Evolutionary conservation across 352 stramenopile genomes (phyloP), one percentile per base, ranked within the genome.

Genomic region (Phytopythium helicoides): DNA sequence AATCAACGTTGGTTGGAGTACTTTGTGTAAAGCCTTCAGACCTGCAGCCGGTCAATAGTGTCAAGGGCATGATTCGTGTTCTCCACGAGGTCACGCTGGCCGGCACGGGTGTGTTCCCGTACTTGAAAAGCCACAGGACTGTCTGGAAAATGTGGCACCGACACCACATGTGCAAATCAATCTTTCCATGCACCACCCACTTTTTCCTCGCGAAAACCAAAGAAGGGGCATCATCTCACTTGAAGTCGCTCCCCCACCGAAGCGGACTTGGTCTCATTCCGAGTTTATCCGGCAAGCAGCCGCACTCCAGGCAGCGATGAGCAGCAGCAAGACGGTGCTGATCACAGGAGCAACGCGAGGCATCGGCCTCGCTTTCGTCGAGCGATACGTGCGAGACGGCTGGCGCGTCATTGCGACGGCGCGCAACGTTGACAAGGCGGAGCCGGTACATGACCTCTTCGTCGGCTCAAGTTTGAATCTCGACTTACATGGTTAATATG

Each of bases 341-440:
- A 71, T 79, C 59, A 79, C 61, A 0, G 68, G 68, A 36, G 56
- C 41, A 18, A 63, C 51, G 45, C 62, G 68, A 36, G 64, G 64
- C 39, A 68, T 76, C 28, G 67, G 64, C 28, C 56, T 73, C 40
- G 38, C 48, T 10, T 33, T 73, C 6, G 60, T 46, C 14, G 50
- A 71, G 52, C 56, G 68, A 47, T 71, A 71, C 56, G 54, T 51
- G 28, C 26, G 28, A 14, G 12, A 58, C n/a, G 58, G 56, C 18
- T 74, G 60, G 60, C 63, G 62, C 28, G 57, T 74, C 39, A 70
- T 74, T 47, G 56, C 57, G 1, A 50, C 61, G 25, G 59, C 57
- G 38, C 58, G 66, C 33, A 56, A 57, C 49, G 40, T 58, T 10
- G 39, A 52, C 31, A 36, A 19, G 46, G 60, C 52, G 22, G 60